phyloP scores from a whole-genome alignment of 2,329 filamentous ascomycete genomes.

The Gaeumannomyces sp. region DNA sequence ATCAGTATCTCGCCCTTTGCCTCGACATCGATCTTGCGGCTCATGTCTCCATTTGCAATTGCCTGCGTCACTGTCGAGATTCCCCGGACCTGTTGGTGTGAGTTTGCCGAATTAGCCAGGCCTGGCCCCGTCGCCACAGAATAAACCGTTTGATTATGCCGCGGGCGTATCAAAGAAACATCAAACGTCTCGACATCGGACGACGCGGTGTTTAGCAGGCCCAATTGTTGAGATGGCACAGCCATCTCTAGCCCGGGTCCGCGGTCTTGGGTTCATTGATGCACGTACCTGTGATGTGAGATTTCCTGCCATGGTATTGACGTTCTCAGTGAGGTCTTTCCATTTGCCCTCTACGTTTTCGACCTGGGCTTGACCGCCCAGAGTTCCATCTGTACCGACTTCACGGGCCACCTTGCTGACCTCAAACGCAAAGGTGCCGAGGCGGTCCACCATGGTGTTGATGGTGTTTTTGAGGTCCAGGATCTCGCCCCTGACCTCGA shows the following conservation, averaged over 20 bases:
- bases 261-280: not conserved
- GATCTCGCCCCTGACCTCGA: slow-evolving; percentile 91
- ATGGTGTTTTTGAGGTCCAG: slow-evolving; percentile 94
- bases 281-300: slow-evolving; percentile 54
- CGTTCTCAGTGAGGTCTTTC: slow-evolving; percentile 91
- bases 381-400: slow-evolving; percentile 90
- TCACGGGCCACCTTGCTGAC: slow-evolving; percentile 93
- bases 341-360: slow-evolving; percentile 96
- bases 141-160: too few species aligned
- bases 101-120: not conserved
- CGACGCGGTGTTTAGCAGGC: not conserved
- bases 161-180: not conserved
- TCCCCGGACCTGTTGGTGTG: slow-evolving; percentile 61
- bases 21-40: slow-evolving; percentile 89
- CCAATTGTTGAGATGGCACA: not conserved
- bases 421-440: slow-evolving; percentile 93
- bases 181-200: not conserved
- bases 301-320: slow-evolving; percentile 70
- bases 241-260: not conserved
- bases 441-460: slow-evolving; percentile 97
- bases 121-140: slow-evolving; percentile 9
- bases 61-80: slow-evolving; percentile 93
- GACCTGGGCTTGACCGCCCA: slow-evolving; percentile 89
- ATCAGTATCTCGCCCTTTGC: slow-evolving; percentile 92
- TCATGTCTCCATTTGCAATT: slow-evolving; percentile 93